Evolutionary conservation across 768 basidiomycete genomes (phyloP).

Genomic region (Ramaria sp.): DNA sequence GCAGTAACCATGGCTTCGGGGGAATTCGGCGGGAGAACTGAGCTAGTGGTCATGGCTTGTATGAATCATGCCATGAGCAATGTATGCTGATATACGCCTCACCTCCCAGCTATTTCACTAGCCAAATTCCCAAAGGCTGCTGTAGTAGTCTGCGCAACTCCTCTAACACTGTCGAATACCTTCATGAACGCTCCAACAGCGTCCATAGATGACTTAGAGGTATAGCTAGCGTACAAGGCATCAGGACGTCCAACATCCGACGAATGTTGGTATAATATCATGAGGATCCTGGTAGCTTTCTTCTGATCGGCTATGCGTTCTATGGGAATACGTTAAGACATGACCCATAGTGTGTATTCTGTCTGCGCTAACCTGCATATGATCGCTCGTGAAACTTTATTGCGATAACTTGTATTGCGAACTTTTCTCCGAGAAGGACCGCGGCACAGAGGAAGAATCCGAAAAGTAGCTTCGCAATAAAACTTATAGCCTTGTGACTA

Average conservation of each 20-base stretch:
- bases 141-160: conserved; percentile 72
- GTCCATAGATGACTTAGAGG: conserved; percentile 28
- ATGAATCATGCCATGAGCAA: no score
- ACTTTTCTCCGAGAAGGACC: conserved; percentile 72
- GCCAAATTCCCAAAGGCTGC: conserved; percentile 59
- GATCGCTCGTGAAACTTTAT: conserved; percentile 72
- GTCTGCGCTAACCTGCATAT: conserved; percentile 37
- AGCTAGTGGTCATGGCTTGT: no score
- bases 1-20: conserved; percentile 72
- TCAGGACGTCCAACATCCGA: conserved; percentile 61
- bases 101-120: conserved; percentile 46
- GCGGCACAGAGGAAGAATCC: conserved; percentile 57
- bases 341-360: neutral
- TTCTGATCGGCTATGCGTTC: conserved; percentile 81
- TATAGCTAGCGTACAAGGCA: conserved; percentile 34
- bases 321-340: conserved; percentile 19
- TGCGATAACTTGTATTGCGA: conserved; percentile 79
- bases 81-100: no score
- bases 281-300: conserved; percentile 58
- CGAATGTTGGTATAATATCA: conserved; percentile 71
- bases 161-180: conserved; percentile 57
- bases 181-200: conserved; percentile 60
- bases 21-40: conserved; percentile 82
- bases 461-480: conserved; percentile 60
- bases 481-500: conserved; percentile 26